phyloP scores from a whole-genome alignment of 2,329 filamentous ascomycete species.

The Pseudodiploospora longispora region DNA sequence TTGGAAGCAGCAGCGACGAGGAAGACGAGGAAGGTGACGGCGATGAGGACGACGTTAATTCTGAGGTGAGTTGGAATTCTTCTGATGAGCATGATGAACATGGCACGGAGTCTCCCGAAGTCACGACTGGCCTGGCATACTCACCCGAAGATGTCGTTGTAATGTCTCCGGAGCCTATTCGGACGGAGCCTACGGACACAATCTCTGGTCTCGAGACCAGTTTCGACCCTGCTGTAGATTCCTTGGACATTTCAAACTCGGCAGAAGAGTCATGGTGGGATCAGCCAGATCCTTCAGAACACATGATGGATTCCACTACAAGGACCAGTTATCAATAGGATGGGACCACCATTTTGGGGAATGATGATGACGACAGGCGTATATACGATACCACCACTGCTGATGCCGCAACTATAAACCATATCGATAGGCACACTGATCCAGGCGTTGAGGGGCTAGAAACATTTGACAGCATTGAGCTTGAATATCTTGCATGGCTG shows the following conservation, averaged over 20 bases:
- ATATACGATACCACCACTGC: slow-evolving; percentile 4
- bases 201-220: slow-evolving; percentile 9
- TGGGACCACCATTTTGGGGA: background rate
- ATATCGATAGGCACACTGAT: background rate
- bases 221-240: slow-evolving; percentile 6
- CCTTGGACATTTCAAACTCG: background rate
- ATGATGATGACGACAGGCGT: slow-evolving; percentile 1
- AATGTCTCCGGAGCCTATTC: slow-evolving; percentile 22
- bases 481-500: slow-evolving; percentile 18
- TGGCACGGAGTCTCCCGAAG: slow-evolving; percentile 19
- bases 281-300: background rate
- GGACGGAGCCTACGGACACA: slow-evolving; percentile 14
- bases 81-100: slow-evolving; percentile 20
- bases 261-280: too few relatives aligned
- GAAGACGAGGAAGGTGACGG: slow-evolving; percentile 93
- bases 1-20: slow-evolving; percentile 90
- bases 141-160: slow-evolving; percentile 23
- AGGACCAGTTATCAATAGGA: background rate
- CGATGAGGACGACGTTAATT: slow-evolving; percentile 65
- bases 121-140: slow-evolving; percentile 17
- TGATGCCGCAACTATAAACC: background rate
- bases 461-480: slow-evolving; percentile 20
- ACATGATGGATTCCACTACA: background rate
- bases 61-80: slow-evolving; percentile 50
- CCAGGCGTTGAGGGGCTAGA: slow-evolving; percentile 16